Base-by-base conservation (phyloP, 352 stramenopile genomes). In the Phytophthora fragariae region DNA sequence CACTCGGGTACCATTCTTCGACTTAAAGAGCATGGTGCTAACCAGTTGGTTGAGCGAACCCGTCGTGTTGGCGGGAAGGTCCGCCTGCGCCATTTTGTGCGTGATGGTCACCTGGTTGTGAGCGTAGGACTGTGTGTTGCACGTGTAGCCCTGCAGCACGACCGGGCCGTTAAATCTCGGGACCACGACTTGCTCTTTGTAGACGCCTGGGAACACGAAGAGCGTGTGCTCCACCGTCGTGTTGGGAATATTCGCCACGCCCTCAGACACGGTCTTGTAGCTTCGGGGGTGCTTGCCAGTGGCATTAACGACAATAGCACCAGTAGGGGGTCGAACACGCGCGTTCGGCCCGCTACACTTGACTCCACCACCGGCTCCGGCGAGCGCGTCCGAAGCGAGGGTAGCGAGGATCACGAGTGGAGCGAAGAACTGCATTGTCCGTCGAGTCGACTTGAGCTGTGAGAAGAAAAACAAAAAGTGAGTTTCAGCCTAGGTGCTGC, bases 111-210 rank as follows among this genome's bases (percentile, higher is more conserved):
- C 67, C 24, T 73, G 19, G 41, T 73, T 73, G 4, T 44, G 41
- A 17, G 53, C 53, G 53, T 73, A 73, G 27, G 56, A 49, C 52
- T 41, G 68, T 17, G 67, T 49, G 35, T 72, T 61, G 35, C 65
- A 72, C 27, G 65, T 72, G 57, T 72, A 62, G 11, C 65, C 65
- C 15, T 73, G 67, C n/a, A 74, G 35, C 17, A 63, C 35, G 17
- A 74, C 19, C 19, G 33, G 61, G 7, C 61, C 67, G 15, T 57
- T 62, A 3, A 74, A 39, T 9, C 65, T 70, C 12, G 61, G 46
- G 24, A 74, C 53, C 5, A 50, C 41, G 9, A 74, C 67, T 21
- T 70, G 67, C 41, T 73, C 67, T 6, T 62, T 15, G 47, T 70
- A 74, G 24, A 74, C 44, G 3, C 67, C 67, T 9, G 67, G 60